These are phyloP conservation scores for Clitopilus hobsonii DNA, from an alignment of 768 basidiomycete genomes.

Conservation along the genomic window DNA sequence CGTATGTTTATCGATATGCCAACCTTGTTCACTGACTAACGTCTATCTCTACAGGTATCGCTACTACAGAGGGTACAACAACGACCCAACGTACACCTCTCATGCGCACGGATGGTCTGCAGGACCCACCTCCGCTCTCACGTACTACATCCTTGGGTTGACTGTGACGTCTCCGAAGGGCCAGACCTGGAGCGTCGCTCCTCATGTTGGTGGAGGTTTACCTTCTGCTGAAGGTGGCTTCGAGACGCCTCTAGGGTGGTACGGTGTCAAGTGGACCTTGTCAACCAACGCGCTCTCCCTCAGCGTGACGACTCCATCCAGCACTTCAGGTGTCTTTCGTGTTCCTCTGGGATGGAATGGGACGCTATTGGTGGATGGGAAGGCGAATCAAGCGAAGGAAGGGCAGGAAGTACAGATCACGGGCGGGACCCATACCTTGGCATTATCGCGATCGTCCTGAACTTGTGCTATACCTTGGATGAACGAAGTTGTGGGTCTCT, in stretches of 20 bases:
- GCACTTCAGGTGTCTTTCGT: constrained; percentile 15
- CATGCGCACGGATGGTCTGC: constrained; percentile 59
- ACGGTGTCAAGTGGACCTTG: constrained; percentile 39
- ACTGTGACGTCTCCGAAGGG: constrained; percentile 44
- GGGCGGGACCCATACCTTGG: not conserved
- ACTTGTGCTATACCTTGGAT: no score
- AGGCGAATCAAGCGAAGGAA: not conserved
- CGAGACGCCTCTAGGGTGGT: constrained; percentile 48
- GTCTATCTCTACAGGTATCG: constrained; percentile 35
- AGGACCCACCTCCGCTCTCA: constrained; percentile 52
- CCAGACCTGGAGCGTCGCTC: constrained; percentile 40
- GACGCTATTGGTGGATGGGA: constrained; percentile 19
- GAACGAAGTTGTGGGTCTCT: no score
- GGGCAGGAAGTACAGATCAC: not conserved
- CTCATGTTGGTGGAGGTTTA: constrained; percentile 37
- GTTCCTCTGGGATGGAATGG: constrained; percentile 27
- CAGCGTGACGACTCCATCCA: constrained; percentile 21
- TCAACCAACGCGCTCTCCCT: constrained; percentile 7
- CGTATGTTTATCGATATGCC: constrained; percentile 21
- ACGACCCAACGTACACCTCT: constrained; percentile 55
- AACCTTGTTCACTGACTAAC: not conserved
- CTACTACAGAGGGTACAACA: constrained; percentile 47
- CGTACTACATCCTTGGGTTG: constrained; percentile 54
- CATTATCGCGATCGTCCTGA: not conserved
- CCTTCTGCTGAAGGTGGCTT: constrained; percentile 45